Conservation (phyloP, 2,329 filamentous ascomycete genomes). For the Calonectria naviculata region DNA sequence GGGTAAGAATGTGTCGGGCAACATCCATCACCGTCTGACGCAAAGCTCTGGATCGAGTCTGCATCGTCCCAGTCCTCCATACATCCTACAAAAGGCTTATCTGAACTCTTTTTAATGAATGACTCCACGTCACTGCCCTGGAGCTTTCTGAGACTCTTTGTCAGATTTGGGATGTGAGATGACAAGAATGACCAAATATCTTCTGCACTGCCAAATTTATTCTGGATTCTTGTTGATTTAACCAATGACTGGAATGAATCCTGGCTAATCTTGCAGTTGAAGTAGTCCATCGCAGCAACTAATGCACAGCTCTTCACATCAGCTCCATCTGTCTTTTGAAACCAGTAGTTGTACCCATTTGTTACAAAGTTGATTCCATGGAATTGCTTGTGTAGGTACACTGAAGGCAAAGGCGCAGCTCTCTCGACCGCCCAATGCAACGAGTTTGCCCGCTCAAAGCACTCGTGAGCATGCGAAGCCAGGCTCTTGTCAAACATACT, state of each 20-base stretch:
- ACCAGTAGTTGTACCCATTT: conserved; percentile 16
- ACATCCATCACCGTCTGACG: conserved; percentile 10
- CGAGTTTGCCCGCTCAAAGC: conserved; percentile 21
- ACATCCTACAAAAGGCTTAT: background rate
- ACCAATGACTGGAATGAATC: background rate
- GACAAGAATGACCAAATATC: conserved; percentile 7
- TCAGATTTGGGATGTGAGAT: background rate
- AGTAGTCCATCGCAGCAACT: conserved; percentile 11
- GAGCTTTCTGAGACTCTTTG: background rate
- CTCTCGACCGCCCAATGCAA: conserved; percentile 14
- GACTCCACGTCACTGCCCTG: background rate
- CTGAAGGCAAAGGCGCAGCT: background rate
- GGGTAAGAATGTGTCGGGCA: conserved; percentile 14
- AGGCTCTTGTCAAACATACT: conserved; percentile 7
- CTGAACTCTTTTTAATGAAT: background rate
- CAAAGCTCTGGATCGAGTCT: background rate
- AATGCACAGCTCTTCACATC: conserved; percentile 9
- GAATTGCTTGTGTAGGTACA: conserved; percentile 7
- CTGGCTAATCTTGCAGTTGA: conserved; percentile 9
- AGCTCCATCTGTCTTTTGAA: background rate
- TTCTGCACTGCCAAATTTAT: background rate
- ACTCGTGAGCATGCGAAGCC: conserved; percentile 4
- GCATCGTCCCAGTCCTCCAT: conserved; percentile 13
- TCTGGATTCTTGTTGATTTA: background rate
- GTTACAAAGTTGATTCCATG: background rate